Base-by-base conservation (phyloP, 2,329 filamentous ascomycete genomes). In the Colletotrichum cuscutae region DNA sequence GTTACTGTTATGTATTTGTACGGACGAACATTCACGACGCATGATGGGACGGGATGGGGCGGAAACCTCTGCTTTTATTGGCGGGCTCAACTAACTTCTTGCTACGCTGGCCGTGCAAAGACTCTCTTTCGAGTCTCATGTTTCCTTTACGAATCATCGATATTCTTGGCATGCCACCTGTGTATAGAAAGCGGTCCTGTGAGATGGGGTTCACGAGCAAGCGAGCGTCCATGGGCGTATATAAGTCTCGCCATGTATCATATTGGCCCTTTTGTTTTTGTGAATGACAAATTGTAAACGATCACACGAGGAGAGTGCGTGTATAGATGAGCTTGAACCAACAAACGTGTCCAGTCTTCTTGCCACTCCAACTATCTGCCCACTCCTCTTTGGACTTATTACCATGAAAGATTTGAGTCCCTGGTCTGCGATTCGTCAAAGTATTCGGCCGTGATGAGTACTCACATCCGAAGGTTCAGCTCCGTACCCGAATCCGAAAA, bases 61-160 rank as follows among this genome's bases (percentile, higher is more conserved):
- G 42, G 42, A 22, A 49, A 49, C 19, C 42, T 19, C 42, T 49
- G 42, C 19, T 49, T 49, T 22, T 49, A 2, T 63, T 71, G 42
- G 9, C 15, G 42, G 52, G 56, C 46, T 42, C 37, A n/a, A 26
- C 46, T 42, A 32, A 30, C 11, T 13, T 19, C 37, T 49, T 61
- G 60, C 13, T 49, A 71, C 67, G 60, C 60, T 65, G 61, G 67
- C 30, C 71, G 56, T 71, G 71, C 24, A 22, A 24, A n/a, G 28
- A 32, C 32, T 13, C 56, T 11, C n/a, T n/a, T 54, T 42, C 4
- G 56, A 46, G 26, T 63, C 26, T 32, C n/a, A 13, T 57, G 46
- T 61, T 49, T 13, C 22, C 26, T 56, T 52, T 35, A 35, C 42
- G 56, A 42, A 26, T 37, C 11, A 13, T 58, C 26, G 28, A 28